Evolutionary conservation across 139 green algal species (phyloP).

Genomic region (Monoraphidium neglectum): DNA sequence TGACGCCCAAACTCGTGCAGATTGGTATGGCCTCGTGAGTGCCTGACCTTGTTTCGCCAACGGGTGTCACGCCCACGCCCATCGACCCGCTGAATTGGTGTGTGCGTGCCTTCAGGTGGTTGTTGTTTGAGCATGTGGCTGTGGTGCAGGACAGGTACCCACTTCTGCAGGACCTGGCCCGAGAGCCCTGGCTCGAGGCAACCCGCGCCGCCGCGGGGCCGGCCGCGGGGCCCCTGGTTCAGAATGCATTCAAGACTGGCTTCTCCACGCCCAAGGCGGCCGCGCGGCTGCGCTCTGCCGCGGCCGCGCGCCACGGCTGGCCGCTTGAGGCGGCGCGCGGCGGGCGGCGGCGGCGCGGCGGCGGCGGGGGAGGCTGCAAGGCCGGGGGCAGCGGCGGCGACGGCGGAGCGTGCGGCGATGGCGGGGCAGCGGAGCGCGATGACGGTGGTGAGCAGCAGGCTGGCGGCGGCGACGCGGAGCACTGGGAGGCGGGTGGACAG

Average conservation of each 20-base stretch:
- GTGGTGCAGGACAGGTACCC: conserved; percentile 59
- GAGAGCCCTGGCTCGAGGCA: neutral
- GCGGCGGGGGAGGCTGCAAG: no score
- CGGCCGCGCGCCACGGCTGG: no score
- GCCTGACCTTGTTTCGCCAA: no score
- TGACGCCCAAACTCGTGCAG: no score
- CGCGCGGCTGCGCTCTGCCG: no score
- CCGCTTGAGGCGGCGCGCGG: no score
- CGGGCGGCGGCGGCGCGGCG: no score
- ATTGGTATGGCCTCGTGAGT: no score
- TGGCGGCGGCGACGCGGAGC: neutral
- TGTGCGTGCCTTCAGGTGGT: conserved; percentile 53
- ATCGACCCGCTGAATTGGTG: no score
- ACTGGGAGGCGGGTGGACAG: conserved; percentile 9
- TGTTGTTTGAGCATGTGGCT: conserved; percentile 73
- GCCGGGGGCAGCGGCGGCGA: no score
- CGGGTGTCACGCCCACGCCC: no score
- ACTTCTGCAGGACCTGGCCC: neutral
- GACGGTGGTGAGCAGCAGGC: neutral
- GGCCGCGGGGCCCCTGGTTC: neutral
- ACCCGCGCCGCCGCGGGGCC: neutral
- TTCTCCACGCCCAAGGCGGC: conserved; percentile 14
- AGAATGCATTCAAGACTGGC: neutral
- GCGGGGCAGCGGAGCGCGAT: neutral
- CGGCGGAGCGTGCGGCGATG: no score